Percentiles rank a stretch among this genome's conserved stretches.
Conservation (phyloP, 768 basidiomycete genomes). For the Candolleomyces efflorescens region DNA sequence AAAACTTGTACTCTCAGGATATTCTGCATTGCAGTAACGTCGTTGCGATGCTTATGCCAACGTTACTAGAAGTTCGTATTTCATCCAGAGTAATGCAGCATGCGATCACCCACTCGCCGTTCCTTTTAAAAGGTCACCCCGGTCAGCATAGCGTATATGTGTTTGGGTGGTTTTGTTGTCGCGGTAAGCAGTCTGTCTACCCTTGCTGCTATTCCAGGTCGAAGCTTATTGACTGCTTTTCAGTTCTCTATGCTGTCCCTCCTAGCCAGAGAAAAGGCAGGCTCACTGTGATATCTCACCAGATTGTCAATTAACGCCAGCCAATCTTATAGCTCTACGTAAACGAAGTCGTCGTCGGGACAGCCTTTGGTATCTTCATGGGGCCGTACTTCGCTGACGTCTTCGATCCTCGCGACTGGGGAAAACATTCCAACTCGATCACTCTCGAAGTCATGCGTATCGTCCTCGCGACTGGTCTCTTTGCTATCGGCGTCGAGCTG, state of each 20-base stretch:
- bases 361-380: conserved; percentile 58
- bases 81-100: conserved; percentile 4
- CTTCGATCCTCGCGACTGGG: conserved; percentile 81
- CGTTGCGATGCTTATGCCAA: conserved; percentile 6
- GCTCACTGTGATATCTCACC: conserved; percentile 8
- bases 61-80: conserved; percentile 31
- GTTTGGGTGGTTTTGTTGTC: conserved; percentile 52
- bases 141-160: conserved; percentile 55
- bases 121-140: conserved; percentile 41
- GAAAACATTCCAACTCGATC: conserved; percentile 44
- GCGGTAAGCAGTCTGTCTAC: conserved; percentile 21
- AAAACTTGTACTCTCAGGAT: no score
- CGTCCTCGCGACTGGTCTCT: conserved; percentile 88
- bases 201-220: background rate
- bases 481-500: conserved; percentile 93
- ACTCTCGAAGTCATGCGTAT: conserved; percentile 83
- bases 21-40: no score
- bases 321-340: conserved; percentile 57
- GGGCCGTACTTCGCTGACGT: conserved; percentile 70
- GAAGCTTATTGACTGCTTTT: background rate
- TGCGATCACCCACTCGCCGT: conserved; percentile 19
- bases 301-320: background rate
- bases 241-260: conserved; percentile 85
- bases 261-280: conserved; percentile 75
- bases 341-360: conserved; percentile 93